These are phyloP conservation scores for Trichophyton benhamiae DNA, from an alignment of 2,329 filamentous ascomycete species.

Conservation along the genomic window DNA sequence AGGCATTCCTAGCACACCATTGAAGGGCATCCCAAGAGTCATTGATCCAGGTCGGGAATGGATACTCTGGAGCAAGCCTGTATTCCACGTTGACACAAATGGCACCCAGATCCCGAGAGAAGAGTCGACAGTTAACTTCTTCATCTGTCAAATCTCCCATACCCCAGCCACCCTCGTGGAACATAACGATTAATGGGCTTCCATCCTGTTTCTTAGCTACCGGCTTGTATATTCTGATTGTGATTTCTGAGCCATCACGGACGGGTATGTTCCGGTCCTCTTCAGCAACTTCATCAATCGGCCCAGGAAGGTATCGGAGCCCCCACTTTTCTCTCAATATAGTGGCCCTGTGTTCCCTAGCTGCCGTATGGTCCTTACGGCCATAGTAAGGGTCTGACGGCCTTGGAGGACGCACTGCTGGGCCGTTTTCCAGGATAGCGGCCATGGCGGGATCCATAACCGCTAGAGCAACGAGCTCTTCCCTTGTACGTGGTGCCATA, in stretches of 20 bases:
- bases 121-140: conserved; percentile 2
- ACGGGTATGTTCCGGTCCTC: background rate
- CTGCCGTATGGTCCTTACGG: background rate
- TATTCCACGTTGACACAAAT: conserved; percentile 37
- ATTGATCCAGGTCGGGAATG: conserved; percentile 27
- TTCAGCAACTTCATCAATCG: background rate
- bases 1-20: conserved; percentile 26
- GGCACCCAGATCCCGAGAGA: conserved; percentile 22
- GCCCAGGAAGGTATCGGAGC: background rate
- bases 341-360: background rate
- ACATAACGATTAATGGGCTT: background rate
- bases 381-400: background rate
- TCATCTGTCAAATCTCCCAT: background rate
- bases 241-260: conserved; percentile 1
- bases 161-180: background rate
- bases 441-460: background rate
- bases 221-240: background rate
- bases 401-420: background rate
- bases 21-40: conserved; percentile 32
- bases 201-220: background rate
- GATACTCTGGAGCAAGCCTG: conserved; percentile 29
- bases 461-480: background rate
- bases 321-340: background rate
- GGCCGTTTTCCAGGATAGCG: background rate
- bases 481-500: background rate